Evolutionary conservation across 164 flowering plant species (phyloP).

Genomic region (Vitis rotundifolia): DNA sequence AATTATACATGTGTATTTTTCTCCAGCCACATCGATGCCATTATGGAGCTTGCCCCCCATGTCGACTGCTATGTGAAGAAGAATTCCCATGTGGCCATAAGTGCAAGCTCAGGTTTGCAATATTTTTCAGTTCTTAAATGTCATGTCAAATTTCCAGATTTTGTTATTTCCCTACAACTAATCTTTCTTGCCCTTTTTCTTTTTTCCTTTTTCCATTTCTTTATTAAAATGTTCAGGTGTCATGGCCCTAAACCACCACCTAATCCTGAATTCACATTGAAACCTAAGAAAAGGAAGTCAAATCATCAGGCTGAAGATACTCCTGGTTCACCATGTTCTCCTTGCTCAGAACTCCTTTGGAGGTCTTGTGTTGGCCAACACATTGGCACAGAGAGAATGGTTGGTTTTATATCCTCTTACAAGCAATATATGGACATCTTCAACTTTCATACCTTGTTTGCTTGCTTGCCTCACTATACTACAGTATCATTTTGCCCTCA

Average conservation of each 20-base stretch:
- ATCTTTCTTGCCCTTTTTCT: not conserved
- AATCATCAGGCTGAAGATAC: conserved; percentile 46
- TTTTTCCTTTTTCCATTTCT: not conserved
- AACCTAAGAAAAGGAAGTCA: conserved; percentile 77
- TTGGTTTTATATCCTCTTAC: conserved; percentile 32
- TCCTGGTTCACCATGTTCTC: conserved; percentile 82
- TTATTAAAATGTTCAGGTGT: conserved; percentile 49
- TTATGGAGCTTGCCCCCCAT: conserved; percentile 91
- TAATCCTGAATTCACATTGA: conserved; percentile 75
- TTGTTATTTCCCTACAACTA: not conserved
- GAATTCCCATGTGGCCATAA: conserved; percentile 75
- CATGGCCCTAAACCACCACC: conserved; percentile 95
- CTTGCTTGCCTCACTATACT: not conserved
- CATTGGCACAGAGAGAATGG: conserved; percentile 80
- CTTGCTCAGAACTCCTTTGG: conserved; percentile 88
- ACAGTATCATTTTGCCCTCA: conserved; percentile 2
- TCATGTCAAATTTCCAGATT: not conserved
- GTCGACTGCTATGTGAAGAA: conserved; percentile 73
- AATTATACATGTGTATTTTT: conserved; percentile 9
- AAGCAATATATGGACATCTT: not conserved
- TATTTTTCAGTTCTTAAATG: not conserved
- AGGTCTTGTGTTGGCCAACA: conserved; percentile 83
- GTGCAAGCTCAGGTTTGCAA: conserved; percentile 71
- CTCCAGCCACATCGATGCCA: conserved; percentile 89
- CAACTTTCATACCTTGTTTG: not conserved